Base-by-base conservation (phyloP, 2,329 filamentous ascomycete species). In the Chaetomiaceae sp. region DNA sequence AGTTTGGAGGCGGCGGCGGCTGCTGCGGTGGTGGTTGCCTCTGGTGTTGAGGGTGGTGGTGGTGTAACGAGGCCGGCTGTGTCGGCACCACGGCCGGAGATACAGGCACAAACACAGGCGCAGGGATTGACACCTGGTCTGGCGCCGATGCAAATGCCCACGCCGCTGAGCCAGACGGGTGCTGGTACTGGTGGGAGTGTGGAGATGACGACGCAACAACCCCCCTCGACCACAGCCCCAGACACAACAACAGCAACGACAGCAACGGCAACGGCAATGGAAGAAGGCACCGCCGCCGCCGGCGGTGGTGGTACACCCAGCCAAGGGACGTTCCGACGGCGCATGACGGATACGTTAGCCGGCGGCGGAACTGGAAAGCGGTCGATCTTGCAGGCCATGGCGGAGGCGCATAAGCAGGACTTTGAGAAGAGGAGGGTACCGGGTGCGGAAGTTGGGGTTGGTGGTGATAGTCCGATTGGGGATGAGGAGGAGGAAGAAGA, bases 391-490 rank as follows among this genome's bases (percentile, higher is more conserved):
- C 82, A 78, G 14, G 83, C 91, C n/a, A 77, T 96, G 61, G 87
- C 89, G 4, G 80, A 85, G 57, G 92, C 92, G 6, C 94, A 97
- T 68, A 87, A 82, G 56, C 87, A 95, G 68, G 92, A 97, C 71
- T 97, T 96, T 68, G 88, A 95, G 71, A 87, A 94, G 73, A 88
- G 83, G 68, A 79, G 82, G 58, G 71, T 67, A 61, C 70, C 70
- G n/a, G 31, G 20, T 23, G 48, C 22, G 43, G 50, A 19, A 22
- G 52, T 4, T 27, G 54, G 15, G 14, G 47, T n/a, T 23, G 46
- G 9, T 0, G 62, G 59, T 0, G 65, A 63, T 15, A 49, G 48
- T 7, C 15, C 1, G 23, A 17, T 6, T 11, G 37, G 11, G 19
- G 56, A 55, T 4, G 56, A 54, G 11, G 57, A 51, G 15, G 54